These are phyloP conservation scores for Phialophora tarda DNA, from an alignment of 2,329 filamentous ascomycete genomes.

Conservation along the genomic window DNA sequence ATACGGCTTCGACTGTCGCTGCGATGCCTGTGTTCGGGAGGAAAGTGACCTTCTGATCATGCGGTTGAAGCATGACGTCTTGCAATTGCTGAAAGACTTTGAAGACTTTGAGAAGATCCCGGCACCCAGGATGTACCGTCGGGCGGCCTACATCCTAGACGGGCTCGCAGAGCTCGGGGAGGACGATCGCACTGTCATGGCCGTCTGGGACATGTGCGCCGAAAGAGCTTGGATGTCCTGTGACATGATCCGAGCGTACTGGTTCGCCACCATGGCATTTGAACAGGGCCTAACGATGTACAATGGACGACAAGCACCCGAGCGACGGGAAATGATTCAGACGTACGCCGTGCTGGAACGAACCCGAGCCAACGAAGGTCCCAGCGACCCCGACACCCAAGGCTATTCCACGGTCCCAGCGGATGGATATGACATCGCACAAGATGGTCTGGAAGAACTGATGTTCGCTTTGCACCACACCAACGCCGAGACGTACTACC, in stretches of 20 bases:
- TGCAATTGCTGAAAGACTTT: slow-evolving; percentile 3
- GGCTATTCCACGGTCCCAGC: slow-evolving; percentile 8
- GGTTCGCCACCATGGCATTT: slow-evolving; percentile 2
- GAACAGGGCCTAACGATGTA: not conserved
- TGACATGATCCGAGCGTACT: slow-evolving; percentile 20
- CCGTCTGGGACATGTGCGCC: slow-evolving; percentile 3
- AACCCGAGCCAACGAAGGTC: not conserved
- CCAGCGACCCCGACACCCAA: not conserved
- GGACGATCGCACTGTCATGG: not conserved
- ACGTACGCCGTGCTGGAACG: not conserved
- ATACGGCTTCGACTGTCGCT: slow-evolving; percentile 41
- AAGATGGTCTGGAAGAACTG: slow-evolving; percentile 19
- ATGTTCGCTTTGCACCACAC: slow-evolving; percentile 27
- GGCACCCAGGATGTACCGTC: slow-evolving; percentile 2
- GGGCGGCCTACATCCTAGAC: slow-evolving; percentile 14
- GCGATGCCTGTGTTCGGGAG: slow-evolving; percentile 36
- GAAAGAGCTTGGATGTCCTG: not conserved
- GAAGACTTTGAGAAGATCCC: not conserved
- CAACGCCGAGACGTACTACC: slow-evolving; percentile 13
- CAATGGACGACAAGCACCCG: not conserved
- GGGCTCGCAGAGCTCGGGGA: slow-evolving; percentile 11
- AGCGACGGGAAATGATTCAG: not conserved
- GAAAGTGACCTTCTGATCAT: slow-evolving; percentile 1
- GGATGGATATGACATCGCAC: slow-evolving; percentile 15
- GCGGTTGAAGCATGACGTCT: slow-evolving; percentile 15